These are phyloP conservation scores for Barnettozyma wickerhamii DNA, from an alignment of 805 yeast genomes.

Conservation along the genomic window DNA sequence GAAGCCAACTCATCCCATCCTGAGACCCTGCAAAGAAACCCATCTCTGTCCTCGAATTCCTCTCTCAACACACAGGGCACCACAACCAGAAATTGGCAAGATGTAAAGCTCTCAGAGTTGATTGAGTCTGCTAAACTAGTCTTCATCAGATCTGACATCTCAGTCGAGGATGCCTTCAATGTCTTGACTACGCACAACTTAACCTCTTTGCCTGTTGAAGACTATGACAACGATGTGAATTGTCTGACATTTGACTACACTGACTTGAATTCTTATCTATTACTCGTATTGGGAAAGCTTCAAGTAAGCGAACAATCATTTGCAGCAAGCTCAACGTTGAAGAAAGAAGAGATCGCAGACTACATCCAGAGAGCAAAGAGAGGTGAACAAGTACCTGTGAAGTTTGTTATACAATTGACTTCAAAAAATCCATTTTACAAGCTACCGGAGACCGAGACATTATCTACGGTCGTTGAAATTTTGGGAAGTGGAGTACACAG, in stretches of 20 bases:
- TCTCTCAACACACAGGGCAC: conserved; percentile 69
- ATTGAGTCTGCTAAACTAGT: conserved; percentile 77
- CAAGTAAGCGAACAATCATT: conserved; percentile 31
- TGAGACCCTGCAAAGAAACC: conserved; percentile 21
- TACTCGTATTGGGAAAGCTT: conserved; percentile 76
- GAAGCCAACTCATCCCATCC: conserved; percentile 3
- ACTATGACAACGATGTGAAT: conserved; percentile 49
- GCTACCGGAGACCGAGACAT: conserved; percentile 61
- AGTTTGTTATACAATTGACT: conserved; percentile 77
- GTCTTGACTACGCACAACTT: conserved; percentile 65
- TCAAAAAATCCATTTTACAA: conserved; percentile 87
- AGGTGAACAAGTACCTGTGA: conserved; percentile 90
- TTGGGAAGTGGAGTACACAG: conserved; percentile 96
- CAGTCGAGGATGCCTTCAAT: conserved; percentile 89
- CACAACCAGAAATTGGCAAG: conserved; percentile 63
- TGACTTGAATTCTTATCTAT: conserved; percentile 81
- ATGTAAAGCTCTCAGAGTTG: conserved; percentile 64
- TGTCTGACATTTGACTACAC: conserved; percentile 89
- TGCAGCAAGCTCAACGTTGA: conserved; percentile 22
- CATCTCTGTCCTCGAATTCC: conserved; percentile 36
- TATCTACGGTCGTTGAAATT: conserved; percentile 75
- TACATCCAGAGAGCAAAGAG: conserved; percentile 62
- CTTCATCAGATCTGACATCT: conserved; percentile 55
- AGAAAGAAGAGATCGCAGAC: conserved; percentile 36
- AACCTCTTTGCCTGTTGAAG: conserved; percentile 81